Evolutionary conservation across 306 rosid species (phyloP).

Genomic region (Cyamopsis tetragonoloba): DNA sequence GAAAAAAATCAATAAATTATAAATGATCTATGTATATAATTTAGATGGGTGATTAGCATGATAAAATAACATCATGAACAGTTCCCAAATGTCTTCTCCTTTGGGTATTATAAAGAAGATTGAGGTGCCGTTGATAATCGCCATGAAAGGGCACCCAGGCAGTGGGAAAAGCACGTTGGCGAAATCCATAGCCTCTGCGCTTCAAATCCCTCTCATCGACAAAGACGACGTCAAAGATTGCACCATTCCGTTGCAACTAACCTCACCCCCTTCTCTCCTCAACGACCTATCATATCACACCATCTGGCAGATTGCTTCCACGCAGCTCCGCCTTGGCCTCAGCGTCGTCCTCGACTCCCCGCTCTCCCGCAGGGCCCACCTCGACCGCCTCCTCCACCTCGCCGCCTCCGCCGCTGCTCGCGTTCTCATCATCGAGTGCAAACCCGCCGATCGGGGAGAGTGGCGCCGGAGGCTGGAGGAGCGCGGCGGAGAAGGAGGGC

Average conservation of each 20-base stretch:
- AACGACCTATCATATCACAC: slow-evolving; percentile 62
- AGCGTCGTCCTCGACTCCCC: slow-evolving; percentile 67
- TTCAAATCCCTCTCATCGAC: slow-evolving; percentile 56
- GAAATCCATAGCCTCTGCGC: slow-evolving; percentile 37
- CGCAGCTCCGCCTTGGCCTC: slow-evolving; percentile 61
- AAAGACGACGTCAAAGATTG: slow-evolving; percentile 61
- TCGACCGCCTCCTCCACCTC: slow-evolving; percentile 40
- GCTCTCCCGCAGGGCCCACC: slow-evolving; percentile 56
- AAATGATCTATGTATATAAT: too few species aligned
- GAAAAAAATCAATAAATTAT: too few species aligned
- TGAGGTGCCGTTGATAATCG: slow-evolving; percentile 32
- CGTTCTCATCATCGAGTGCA: slow-evolving; percentile 53
- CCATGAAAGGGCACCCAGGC: slow-evolving; percentile 79
- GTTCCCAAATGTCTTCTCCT: too few species aligned
- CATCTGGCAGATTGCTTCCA: slow-evolving; percentile 43
- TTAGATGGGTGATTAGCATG: too few species aligned
- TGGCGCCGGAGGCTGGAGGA: slow-evolving; percentile 59
- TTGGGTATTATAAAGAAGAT: too few species aligned
- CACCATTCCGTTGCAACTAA: slow-evolving; percentile 21
- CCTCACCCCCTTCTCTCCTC: slow-evolving; percentile 42
- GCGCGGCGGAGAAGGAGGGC: slow-evolving; percentile 28
- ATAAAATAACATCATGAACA: too few species aligned
- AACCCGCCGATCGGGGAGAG: slow-evolving; percentile 31
- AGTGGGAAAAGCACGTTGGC: slow-evolving; percentile 57
- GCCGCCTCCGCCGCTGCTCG: slow-evolving; percentile 17